Evolutionary conservation across 768 basidiomycete genomes (phyloP), one percentile per base, ranked within the genome.

Genomic region (Tricholoma hemisulphureum): DNA sequence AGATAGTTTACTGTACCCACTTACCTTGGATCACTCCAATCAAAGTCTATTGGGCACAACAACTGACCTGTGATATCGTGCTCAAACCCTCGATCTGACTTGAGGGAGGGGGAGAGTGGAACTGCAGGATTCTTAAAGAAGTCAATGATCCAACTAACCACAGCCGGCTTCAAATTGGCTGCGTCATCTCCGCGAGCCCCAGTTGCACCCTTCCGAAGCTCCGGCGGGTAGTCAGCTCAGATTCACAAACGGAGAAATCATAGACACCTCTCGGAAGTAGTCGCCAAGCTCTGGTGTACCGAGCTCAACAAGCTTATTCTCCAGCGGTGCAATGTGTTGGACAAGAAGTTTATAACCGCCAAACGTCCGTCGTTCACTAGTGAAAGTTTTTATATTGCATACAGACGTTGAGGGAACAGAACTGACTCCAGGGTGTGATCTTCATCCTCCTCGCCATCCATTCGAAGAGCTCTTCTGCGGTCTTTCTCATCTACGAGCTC

Each of bases 21-120:
- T 23, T 54, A 67, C 64, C 50, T 34, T 6, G 24, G n/a, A 24
- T 67, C 55, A 41, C 51, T 55, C 66, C 66, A 67, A 24, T 61
- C 49, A 48, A 29, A 59, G 43, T 63, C 62, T 32, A 57, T 54
- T 2, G 66, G 60, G 49, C 64, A 67, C 5, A 67, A 57, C 23
- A 65, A 53, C 26, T 28, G 9, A 8, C 64, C 65, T 14, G 53
- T 58, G 10, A 58, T 31, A 21, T 65, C 57, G 35, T 65, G 58
- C 26, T 60, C 55, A 26, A 67, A 39, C 5, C 66, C 66, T 35
- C 64, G 62, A 23, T 56, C 55, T n/a, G 49, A 20, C 57, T 56
- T 26, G 39, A 3, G 11, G 59, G 23, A 11, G 26, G 35, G 21
- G 23, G 31, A 35, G 51, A 58, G 18, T 5, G 55, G 41, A 4